phyloP scores from a whole-genome alignment of 345 rosid species.

The Sonneratia caseolaris region DNA sequence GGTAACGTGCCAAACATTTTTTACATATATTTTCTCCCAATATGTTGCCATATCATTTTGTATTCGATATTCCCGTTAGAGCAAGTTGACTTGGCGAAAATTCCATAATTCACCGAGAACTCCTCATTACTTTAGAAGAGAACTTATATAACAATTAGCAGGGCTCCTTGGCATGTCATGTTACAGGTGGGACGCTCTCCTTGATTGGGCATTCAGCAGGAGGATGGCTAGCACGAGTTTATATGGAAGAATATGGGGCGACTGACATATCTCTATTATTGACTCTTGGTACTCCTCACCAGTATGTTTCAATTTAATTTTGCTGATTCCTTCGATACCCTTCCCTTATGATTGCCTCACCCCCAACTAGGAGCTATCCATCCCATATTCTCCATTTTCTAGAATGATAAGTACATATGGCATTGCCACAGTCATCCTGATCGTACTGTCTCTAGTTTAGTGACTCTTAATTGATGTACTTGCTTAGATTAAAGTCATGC shows the following conservation, averaged over 20 bases:
- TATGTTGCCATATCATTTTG: not conserved
- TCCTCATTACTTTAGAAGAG: not conserved
- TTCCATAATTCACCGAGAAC: not conserved
- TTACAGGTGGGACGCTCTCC: slow-evolving; percentile 48
- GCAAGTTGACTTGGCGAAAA: not conserved
- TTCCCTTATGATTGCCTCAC: not conserved
- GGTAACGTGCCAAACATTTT: not conserved
- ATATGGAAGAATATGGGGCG: slow-evolving; percentile 68
- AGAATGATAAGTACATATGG: not conserved
- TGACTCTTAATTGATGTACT: not conserved
- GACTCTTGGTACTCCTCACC: slow-evolving; percentile 96
- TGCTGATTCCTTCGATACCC: not conserved
- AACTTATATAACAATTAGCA: not conserved
- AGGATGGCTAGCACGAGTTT: slow-evolving; percentile 96
- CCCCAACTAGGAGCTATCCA: not conserved
- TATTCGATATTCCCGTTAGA: not conserved
- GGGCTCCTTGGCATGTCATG: not conserved
- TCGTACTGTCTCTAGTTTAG: not conserved
- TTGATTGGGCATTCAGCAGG: slow-evolving; percentile 95
- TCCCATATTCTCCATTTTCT: not conserved
- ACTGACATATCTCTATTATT: slow-evolving; percentile 56
- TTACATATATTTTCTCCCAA: not conserved
- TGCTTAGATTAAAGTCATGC: not conserved
- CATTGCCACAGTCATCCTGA: not conserved
- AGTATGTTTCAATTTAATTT: slow-evolving; percentile 42